Evolutionary conservation across 2,329 filamentous ascomycete genomes (phyloP).

Genomic region (Epichloe aotearoae): DNA sequence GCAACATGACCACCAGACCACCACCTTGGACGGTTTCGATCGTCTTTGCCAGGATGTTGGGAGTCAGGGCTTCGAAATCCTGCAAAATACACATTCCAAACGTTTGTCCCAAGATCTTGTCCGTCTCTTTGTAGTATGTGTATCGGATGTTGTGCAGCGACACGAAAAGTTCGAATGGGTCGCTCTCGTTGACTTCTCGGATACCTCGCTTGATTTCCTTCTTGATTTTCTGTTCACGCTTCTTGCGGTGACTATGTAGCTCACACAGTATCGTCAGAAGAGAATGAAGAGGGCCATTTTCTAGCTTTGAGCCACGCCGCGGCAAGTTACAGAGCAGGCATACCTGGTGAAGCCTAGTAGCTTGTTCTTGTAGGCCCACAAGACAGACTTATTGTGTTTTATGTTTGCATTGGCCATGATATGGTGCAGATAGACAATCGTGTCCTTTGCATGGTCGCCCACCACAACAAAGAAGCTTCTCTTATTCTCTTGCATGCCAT

Average conservation of each 20-base stretch:
- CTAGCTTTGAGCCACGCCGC: background rate
- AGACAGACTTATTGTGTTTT: constrained; percentile 79
- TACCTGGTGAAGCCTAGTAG: constrained; percentile 78
- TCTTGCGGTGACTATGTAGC: constrained; percentile 67
- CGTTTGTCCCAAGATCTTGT: constrained; percentile 95
- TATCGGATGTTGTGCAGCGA: constrained; percentile 95
- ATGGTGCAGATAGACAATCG: constrained; percentile 85
- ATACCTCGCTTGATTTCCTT: constrained; percentile 94
- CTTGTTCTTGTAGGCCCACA: constrained; percentile 99
- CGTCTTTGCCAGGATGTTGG: constrained; percentile 87
- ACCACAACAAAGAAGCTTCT: constrained; percentile 96
- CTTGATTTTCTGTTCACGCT: constrained; percentile 96
- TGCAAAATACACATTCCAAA: constrained; percentile 98
- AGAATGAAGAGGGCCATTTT: background rate
- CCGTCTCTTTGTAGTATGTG: constrained; percentile 98
- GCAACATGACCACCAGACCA: constrained; percentile 73
- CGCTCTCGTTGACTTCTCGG: constrained; percentile 80
- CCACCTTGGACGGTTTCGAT: constrained; percentile 97
- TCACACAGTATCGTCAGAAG: background rate
- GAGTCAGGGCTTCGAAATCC: constrained; percentile 94
- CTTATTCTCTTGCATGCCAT: constrained; percentile 91
- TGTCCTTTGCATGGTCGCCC: constrained; percentile 83
- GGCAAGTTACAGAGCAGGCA: background rate
- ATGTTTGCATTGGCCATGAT: constrained; percentile 84
- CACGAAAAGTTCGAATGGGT: constrained; percentile 95